Evolutionary conservation across 306 rosid genomes (phyloP).

Genomic region (Cicer arietinum): DNA sequence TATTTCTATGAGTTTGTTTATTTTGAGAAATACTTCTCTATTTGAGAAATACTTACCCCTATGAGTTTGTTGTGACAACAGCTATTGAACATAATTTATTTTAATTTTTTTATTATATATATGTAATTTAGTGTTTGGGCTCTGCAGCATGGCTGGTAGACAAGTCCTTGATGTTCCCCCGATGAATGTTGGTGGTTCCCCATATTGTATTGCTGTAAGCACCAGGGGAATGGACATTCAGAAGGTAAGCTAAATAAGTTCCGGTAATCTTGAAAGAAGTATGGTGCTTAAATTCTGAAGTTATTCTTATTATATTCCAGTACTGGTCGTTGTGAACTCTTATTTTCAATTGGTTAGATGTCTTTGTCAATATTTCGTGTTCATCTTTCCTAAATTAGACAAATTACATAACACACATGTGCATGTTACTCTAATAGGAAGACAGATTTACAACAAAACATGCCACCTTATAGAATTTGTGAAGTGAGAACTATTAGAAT

Average conservation of each 20-base stretch:
- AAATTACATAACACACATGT: too few species aligned
- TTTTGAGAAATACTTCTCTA: too few species aligned
- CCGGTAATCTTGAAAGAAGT: background rate
- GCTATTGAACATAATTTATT: constrained; percentile 10
- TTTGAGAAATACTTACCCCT: too few species aligned
- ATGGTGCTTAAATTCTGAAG: constrained; percentile 1
- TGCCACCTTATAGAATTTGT: too few species aligned
- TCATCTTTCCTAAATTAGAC: background rate
- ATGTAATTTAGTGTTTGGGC: constrained; percentile 39
- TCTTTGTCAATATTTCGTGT: constrained; percentile 1
- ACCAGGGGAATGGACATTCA: constrained; percentile 80
- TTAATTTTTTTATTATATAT: background rate
- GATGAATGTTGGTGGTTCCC: constrained; percentile 72
- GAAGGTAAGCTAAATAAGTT: constrained; percentile 59
- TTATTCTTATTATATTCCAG: constrained; percentile 2
- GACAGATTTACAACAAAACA: too few species aligned
- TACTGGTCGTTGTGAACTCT: background rate
- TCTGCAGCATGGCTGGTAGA: constrained; percentile 86
- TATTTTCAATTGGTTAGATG: constrained; percentile 22
- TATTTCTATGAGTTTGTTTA: too few species aligned
- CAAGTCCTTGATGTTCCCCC: constrained; percentile 85
- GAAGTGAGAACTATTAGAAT: too few species aligned
- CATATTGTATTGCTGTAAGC: constrained; percentile 75
- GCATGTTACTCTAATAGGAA: too few species aligned
- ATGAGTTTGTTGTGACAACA: constrained; percentile 1